phyloP scores from a whole-genome alignment of 805 yeast genomes.

The Lipomyces chichibuensis region DNA sequence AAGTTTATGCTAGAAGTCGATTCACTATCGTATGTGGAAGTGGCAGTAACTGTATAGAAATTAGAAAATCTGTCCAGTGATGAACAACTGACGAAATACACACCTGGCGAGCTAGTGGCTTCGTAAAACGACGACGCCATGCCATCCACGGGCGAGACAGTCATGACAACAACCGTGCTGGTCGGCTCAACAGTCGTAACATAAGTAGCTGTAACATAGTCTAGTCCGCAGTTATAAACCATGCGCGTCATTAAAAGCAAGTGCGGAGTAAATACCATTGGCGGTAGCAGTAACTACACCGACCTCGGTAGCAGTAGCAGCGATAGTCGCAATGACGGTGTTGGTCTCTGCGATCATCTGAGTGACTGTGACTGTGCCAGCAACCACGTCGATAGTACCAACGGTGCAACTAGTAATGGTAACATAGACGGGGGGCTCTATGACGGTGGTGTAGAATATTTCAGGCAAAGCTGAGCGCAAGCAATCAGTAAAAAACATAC shows the following conservation, averaged over 20 bases:
- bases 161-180: not conserved
- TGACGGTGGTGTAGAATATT: slow-evolving; percentile 24
- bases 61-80: not conserved
- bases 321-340: slow-evolving; percentile 12
- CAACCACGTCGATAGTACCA: slow-evolving; percentile 20
- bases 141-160: not conserved
- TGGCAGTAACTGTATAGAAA: not conserved
- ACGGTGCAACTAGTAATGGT: slow-evolving; percentile 23
- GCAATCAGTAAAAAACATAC: not conserved
- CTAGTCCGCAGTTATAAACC: not conserved
- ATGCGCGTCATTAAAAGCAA: not conserved
- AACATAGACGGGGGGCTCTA: slow-evolving; percentile 23
- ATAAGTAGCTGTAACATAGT: slow-evolving; percentile 4
- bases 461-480: slow-evolving; percentile 26
- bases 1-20: not conserved
- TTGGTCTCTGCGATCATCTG: slow-evolving; percentile 29
- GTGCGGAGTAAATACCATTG: not conserved
- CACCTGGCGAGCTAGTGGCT: not conserved
- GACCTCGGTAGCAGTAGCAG: not conserved
- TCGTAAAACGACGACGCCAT: not conserved
- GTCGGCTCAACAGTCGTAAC: not conserved
- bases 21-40: not conserved
- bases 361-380: slow-evolving; percentile 34
- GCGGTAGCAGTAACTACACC: not conserved
- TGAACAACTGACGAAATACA: not conserved